phyloP scores from a whole-genome alignment of 2,329 filamentous ascomycete species.

The Aureobasidium sp. region DNA sequence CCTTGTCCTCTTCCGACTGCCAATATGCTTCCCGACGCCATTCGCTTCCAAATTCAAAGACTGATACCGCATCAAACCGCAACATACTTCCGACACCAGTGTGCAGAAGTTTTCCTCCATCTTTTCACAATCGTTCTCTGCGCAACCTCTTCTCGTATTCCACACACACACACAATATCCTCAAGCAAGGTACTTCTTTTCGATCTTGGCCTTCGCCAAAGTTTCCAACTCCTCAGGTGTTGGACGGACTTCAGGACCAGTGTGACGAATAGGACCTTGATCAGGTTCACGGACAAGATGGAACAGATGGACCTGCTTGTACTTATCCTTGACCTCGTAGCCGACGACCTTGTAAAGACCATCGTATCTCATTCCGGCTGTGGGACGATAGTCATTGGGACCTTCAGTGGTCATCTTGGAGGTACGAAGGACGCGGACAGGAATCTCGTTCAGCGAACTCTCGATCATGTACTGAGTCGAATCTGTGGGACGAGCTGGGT shows the following conservation, averaged over 20 bases:
- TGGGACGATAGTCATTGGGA: conserved; percentile 48
- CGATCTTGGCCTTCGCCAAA: conserved; percentile 1
- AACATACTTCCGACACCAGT: too few species aligned
- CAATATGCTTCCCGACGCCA: too few species aligned
- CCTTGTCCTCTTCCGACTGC: too few species aligned
- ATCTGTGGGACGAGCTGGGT: conserved; percentile 35
- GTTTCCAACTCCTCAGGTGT: conserved; percentile 35
- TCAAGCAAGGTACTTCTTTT: conserved; percentile 21
- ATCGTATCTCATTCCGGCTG: conserved; percentile 61
- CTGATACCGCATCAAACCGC: too few species aligned
- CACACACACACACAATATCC: neutral
- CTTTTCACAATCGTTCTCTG: neutral
- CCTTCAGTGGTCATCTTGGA: conserved; percentile 36
- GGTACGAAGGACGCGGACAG: conserved; percentile 59
- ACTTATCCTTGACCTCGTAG: conserved; percentile 43
- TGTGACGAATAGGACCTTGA: conserved; percentile 54
- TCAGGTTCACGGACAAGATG: conserved; percentile 45
- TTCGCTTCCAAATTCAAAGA: too few species aligned
- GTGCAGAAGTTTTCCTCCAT: too few species aligned
- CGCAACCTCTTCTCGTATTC: neutral
- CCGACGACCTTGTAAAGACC: conserved; percentile 58
- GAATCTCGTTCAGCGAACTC: conserved; percentile 37
- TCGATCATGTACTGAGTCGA: conserved; percentile 51
- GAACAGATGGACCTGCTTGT: conserved; percentile 54
- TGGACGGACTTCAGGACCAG: conserved; percentile 46